Base-by-base conservation (phyloP, 805 yeast species). In the Sugiyamaella chiloensis region DNA sequence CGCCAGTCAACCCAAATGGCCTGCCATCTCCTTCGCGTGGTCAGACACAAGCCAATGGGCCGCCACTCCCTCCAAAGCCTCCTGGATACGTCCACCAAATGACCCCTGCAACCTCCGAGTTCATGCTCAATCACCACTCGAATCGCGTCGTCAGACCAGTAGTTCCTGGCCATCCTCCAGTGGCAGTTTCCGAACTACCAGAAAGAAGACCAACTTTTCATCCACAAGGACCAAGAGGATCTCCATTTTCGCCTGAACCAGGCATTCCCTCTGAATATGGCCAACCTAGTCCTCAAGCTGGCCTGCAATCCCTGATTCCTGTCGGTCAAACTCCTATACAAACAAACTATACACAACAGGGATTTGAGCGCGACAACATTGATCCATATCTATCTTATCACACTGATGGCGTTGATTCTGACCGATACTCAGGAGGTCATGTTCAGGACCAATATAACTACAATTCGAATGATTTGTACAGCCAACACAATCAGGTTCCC, bases 1-100 rank as follows among this genome's bases (percentile, higher is more conserved):
- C 37, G 9, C 37, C 37, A 12, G 37, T 34, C 20, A 34, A 34
- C 37, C 21, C 37, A 19, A 14, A 19, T 34, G 37, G 37, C 37
- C 37, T 4, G 12, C 37, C 16, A n/a, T 34, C 37, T 4, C 37
- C 16, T 34, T 3, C 16, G 3, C 29, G 11, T 26, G 40, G 31
- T 8, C 21, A 40, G 12, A 31, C 42, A 40, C 27, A 26, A n/a
- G 31, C 20, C 3, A 21, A 34, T 16, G 42, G 31, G 16, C 58
- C 58, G 8, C 57, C 57, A 7, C 40, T 55, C 34, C 58, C 58
- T 24, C 58, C 58, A 17, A 55, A 55, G 30, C 58, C 58, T 2
- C 44, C 49, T 6, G 54, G 48, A 21, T 41, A 42, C 16, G 39
- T 47, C 29, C 23, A 19, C 12, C 24, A 44, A n/a, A 34, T 41